Evolutionary conservation across 148 eudicot genomes (phyloP).

Genomic region (Bassia scoparia): DNA sequence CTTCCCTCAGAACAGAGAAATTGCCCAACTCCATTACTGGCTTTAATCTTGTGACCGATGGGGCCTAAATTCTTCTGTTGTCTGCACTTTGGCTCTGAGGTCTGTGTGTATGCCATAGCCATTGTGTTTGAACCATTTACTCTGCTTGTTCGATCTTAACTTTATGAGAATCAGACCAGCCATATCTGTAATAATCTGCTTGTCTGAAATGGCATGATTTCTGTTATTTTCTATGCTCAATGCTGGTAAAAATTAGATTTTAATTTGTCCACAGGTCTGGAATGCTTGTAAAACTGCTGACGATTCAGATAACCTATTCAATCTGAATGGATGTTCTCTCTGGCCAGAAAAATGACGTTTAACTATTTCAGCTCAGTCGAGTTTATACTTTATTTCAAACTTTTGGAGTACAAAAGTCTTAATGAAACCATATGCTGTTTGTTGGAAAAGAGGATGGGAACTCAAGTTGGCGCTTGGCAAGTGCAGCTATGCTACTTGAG

Average conservation of each 20-base stretch:
- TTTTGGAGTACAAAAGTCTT: background rate
- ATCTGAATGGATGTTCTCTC: slow-evolving; percentile 88
- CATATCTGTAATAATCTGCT: background rate
- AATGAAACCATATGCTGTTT: background rate
- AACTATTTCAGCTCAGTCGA: slow-evolving; percentile 95
- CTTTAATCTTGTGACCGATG: no score
- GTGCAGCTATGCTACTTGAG: background rate
- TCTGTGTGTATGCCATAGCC: background rate
- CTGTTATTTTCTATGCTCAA: background rate
- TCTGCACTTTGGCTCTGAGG: background rate
- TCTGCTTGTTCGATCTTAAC: background rate
- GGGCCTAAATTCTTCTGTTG: background rate
- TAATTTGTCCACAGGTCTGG: slow-evolving; percentile 69
- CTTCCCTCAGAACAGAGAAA: no score
- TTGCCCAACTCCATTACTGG: no score
- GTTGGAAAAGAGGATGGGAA: background rate
- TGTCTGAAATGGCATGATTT: background rate
- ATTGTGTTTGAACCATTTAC: background rate
- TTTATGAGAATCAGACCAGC: background rate
- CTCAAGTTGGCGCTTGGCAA: background rate
- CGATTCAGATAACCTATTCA: slow-evolving; percentile 77
- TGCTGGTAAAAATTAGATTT: background rate
- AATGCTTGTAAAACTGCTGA: slow-evolving; percentile 76
- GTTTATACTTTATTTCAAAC: slow-evolving; percentile 25
- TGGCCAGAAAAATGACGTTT: slow-evolving; percentile 96